These are phyloP conservation scores for Anaeromyces robustus DNA, from an alignment of 192 early-diverging fungal species.

Conservation along the genomic window DNA sequence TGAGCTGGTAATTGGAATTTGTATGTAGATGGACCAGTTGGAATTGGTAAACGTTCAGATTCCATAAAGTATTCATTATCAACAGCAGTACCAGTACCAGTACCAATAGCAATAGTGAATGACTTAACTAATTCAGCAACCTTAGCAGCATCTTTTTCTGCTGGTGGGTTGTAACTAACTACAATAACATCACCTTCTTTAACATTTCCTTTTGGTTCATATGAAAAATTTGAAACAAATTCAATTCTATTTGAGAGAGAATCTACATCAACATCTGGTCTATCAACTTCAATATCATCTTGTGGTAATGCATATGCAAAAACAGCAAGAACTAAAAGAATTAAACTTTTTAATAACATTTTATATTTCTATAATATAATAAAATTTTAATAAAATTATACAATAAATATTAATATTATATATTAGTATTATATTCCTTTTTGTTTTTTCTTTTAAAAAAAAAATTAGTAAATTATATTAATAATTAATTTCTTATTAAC, in stretches of 20 bases:
- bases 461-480: too few relatives aligned
- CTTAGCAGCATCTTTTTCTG: not conserved
- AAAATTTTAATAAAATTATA: too few relatives aligned
- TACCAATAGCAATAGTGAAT: not conserved
- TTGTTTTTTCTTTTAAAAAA: too few relatives aligned
- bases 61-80: not conserved
- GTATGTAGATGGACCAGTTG: not conserved
- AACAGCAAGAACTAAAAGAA: not conserved
- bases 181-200: not conserved
- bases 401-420: too few relatives aligned
- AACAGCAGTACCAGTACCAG: not conserved
- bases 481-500: too few relatives aligned
- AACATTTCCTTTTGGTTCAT: not conserved
- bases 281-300: not conserved
- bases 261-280: too few relatives aligned
- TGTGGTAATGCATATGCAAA: not conserved
- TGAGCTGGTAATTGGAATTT: not conserved
- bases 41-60: not conserved
- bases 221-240: too few relatives aligned
- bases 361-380: not conserved
- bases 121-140: not conserved
- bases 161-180: not conserved
- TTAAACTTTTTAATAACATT: not conserved
- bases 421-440: too few relatives aligned
- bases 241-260: too few relatives aligned